Conservation (phyloP, 306 rosid species). For the Arachis stenosperma region DNA sequence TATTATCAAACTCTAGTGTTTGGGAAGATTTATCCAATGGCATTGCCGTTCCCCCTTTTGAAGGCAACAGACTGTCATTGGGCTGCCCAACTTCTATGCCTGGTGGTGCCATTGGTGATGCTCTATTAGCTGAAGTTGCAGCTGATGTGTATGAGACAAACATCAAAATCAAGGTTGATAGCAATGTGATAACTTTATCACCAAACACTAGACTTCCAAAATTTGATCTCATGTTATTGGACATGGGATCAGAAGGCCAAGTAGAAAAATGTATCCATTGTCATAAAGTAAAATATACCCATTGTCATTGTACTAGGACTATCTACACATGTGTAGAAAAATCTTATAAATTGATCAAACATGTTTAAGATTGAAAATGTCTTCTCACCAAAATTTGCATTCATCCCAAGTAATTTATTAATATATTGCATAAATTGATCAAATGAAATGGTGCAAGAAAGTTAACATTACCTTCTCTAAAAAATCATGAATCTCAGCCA, state of each 20-base stretch:
- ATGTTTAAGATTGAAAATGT: conserved; percentile 20
- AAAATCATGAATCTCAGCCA: conserved; percentile 48
- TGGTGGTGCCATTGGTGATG: conserved; percentile 40
- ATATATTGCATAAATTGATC: conserved; percentile 13
- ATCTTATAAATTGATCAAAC: conserved; percentile 25
- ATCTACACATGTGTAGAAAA: neutral
- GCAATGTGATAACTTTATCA: too few relatives aligned
- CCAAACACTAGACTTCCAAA: too few relatives aligned
- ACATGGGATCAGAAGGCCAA: too few relatives aligned
- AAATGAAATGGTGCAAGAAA: conserved; percentile 31
- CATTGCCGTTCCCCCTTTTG: conserved; percentile 51
- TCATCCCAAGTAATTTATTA: conserved; percentile 17
- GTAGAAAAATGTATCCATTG: neutral
- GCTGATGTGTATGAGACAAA: too few relatives aligned
- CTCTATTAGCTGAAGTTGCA: too few relatives aligned
- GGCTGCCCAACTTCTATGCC: conserved; percentile 46
- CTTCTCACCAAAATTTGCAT: conserved; percentile 1
- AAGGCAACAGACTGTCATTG: conserved; percentile 43
- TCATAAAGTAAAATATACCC: neutral
- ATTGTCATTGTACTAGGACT: conserved; percentile 14
- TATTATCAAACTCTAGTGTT: conserved; percentile 46
- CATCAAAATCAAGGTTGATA: too few relatives aligned
- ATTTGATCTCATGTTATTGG: too few relatives aligned
- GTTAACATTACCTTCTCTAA: conserved; percentile 64
- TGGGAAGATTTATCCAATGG: conserved; percentile 44